Evolutionary conservation across 768 basidiomycete species (phyloP).

Genomic region (Cyathus striatus): DNA sequence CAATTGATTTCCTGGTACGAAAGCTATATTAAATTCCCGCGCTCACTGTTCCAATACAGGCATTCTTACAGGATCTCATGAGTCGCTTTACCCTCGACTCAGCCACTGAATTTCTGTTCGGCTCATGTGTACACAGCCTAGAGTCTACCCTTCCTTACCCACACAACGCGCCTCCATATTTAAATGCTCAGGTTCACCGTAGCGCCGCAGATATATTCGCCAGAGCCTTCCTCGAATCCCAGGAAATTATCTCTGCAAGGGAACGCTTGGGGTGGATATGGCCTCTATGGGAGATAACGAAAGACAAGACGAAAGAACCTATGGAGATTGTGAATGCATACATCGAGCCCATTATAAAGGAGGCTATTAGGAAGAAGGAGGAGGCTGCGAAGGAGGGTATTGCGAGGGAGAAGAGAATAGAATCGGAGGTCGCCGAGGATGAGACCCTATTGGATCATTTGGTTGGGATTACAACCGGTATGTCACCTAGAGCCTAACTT

Average conservation of each 20-base stretch:
- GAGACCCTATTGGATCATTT: slow-evolving; percentile 54
- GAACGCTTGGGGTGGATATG: slow-evolving; percentile 43
- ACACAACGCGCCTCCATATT: slow-evolving; percentile 24
- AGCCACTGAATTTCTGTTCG: slow-evolving; percentile 64
- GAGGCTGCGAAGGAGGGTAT: slow-evolving; percentile 1
- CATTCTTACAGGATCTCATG: slow-evolving; percentile 40
- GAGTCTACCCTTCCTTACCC: slow-evolving; percentile 49
- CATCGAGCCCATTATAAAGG: slow-evolving; percentile 46
- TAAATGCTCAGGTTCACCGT: slow-evolving; percentile 17
- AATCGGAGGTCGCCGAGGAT: slow-evolving; percentile 29
- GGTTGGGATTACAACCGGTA: slow-evolving; percentile 42
- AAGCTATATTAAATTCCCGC: neutral
- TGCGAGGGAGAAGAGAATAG: slow-evolving; percentile 16
- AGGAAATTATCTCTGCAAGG: slow-evolving; percentile 36
- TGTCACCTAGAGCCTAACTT: slow-evolving; percentile 7
- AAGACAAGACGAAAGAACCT: slow-evolving; percentile 38
- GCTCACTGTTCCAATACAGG: neutral
- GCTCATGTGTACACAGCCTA: slow-evolving; percentile 50
- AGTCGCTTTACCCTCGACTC: slow-evolving; percentile 63
- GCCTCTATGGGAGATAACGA: slow-evolving; percentile 46
- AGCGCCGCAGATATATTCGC: slow-evolving; percentile 38
- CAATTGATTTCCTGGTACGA: slow-evolving; percentile 55
- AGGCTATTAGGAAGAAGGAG: slow-evolving; percentile 40
- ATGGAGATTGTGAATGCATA: slow-evolving; percentile 52
- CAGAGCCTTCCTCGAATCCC: slow-evolving; percentile 42